phyloP scores from a whole-genome alignment of 768 basidiomycete genomes.

The Podaxis sp. region DNA sequence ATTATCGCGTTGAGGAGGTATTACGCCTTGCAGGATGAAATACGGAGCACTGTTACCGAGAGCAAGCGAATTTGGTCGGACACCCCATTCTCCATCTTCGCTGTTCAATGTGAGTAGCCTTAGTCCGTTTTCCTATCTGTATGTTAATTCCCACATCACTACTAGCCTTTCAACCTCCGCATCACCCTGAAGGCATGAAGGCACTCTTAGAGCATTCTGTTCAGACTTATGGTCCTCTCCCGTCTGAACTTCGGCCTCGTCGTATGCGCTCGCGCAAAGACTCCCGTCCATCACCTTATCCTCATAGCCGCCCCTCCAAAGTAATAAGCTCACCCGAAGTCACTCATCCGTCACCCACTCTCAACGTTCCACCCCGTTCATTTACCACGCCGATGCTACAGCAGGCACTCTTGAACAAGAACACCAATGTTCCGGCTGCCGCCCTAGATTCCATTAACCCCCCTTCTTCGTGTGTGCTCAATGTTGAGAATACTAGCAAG shows the following conservation, averaged over 20 bases:
- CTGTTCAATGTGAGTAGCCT: slow-evolving; percentile 58
- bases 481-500: slow-evolving; percentile 25
- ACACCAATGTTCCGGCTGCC: slow-evolving; percentile 29
- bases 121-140: not conserved
- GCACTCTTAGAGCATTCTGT: slow-evolving; percentile 71
- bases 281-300: slow-evolving; percentile 74
- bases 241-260: slow-evolving; percentile 61
- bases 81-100: slow-evolving; percentile 70
- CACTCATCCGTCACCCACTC: not conserved
- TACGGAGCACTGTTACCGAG: slow-evolving; percentile 57
- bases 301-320: slow-evolving; percentile 43
- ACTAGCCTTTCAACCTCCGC: slow-evolving; percentile 68
- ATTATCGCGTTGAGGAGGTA: slow-evolving; percentile 61
- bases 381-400: slow-evolving; percentile 34
- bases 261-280: slow-evolving; percentile 63
- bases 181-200: slow-evolving; percentile 60
- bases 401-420: slow-evolving; percentile 33
- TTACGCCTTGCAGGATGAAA: slow-evolving; percentile 67
- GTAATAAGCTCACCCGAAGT: slow-evolving; percentile 35
- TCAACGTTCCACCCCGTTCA: not conserved
- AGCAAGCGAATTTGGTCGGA: slow-evolving; percentile 65
- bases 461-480: slow-evolving; percentile 31
- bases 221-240: slow-evolving; percentile 67
- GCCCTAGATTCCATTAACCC: slow-evolving; percentile 37
- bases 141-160: slow-evolving; percentile 9